Evolutionary conservation across 1,284 basidiomycete species (phyloP), one percentile per base, ranked within the genome.

Genomic region (Leccinum pachyderme): DNA sequence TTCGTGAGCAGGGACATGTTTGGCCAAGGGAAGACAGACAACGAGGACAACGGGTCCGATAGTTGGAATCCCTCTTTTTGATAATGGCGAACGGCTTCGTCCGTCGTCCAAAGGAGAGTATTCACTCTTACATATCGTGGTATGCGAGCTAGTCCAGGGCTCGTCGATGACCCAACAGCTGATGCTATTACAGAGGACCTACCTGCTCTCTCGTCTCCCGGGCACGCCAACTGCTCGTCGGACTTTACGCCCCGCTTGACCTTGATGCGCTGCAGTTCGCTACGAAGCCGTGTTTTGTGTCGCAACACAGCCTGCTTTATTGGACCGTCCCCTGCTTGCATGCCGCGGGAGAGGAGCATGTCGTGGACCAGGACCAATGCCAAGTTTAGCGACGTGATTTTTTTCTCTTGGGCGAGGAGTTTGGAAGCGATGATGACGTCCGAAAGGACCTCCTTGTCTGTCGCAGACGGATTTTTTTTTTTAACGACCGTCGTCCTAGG

Each of bases 111-210:
- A 53, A 84, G 73, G 45, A 84, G 78, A 4, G 88, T 87, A 68
- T 97, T 96, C 54, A 94, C 85, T 47, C 93, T 84, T 44, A 92
- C 84, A 72, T 95, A 95, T 57, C 93, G 84, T 57, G 91, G 91
- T 58, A 93, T 90, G 46, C 73, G 75, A 11, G 78, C 89, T 91
- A 62, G 32, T 46, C 47, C 51, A 52, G 12, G 53, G 32, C 13
- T 57, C 35, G 51, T 51, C 3, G n/a, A 45, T 47, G 22, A 15
- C 47, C 15, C 41, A 3, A 37, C 33, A n/a, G n/a, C 27, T 12
- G 33, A 48, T 41, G 37, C 41, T 18, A 48, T 32, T 35, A 18
- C 35, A 49, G 31, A 39, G 27, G 28, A 64, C 75, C 52, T 62
- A 89, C 89, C 82, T 71, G 84, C 82, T 64, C 83, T 73, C 54